These are phyloP conservation scores for Beauveria bassiana DNA, from an alignment of 2,329 filamentous ascomycete species.

Conservation along the genomic window DNA sequence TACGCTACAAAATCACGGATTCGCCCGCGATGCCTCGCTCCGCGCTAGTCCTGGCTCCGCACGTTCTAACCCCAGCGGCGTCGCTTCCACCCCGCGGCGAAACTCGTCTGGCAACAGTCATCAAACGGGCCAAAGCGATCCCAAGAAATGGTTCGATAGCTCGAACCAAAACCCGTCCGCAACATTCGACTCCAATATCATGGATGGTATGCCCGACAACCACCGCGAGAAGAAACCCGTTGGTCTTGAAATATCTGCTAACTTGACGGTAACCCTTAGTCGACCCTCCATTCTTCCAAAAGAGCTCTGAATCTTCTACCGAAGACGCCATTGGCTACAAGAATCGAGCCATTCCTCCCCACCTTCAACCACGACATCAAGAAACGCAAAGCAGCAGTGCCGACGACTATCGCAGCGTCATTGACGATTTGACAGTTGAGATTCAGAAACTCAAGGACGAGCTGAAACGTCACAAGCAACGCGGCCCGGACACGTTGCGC, in stretches of 20 bases:
- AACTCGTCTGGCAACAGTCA: conserved; percentile 44
- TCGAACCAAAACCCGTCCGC: conserved; percentile 43
- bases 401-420: conserved; percentile 73
- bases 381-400: conserved; percentile 50
- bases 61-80: conserved; percentile 14
- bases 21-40: conserved; percentile 34
- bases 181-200: conserved; percentile 32
- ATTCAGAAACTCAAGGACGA: conserved; percentile 72
- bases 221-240: background rate
- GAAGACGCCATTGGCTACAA: conserved; percentile 30
- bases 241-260: background rate
- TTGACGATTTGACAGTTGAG: conserved; percentile 78
- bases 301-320: conserved; percentile 43
- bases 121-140: conserved; percentile 40
- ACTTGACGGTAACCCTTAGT: conserved; percentile 21
- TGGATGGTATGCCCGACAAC: conserved; percentile 35
- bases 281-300: conserved; percentile 49
- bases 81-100: conserved; percentile 19
- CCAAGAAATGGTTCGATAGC: conserved; percentile 46
- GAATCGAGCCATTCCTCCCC: conserved; percentile 20
- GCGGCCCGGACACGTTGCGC: conserved; percentile 57
- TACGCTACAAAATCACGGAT: conserved; percentile 38
- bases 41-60: conserved; percentile 21
- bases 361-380: conserved; percentile 17
- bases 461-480: conserved; percentile 61